phyloP scores from a whole-genome alignment of 257 asterid species.

The Echium plantagineum region DNA sequence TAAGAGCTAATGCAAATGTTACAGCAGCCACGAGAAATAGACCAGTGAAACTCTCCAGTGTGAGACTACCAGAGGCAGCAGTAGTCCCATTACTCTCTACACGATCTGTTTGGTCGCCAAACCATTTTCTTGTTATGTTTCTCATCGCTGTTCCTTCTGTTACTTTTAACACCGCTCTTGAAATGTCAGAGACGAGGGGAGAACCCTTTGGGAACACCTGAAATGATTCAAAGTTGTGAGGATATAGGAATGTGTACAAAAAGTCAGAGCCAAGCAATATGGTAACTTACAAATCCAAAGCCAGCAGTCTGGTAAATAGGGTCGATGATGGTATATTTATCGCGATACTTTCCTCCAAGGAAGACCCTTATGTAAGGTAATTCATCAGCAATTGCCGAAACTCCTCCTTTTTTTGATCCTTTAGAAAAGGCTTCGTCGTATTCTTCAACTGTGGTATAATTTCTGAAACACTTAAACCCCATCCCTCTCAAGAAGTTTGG shows the following conservation, averaged over 20 bases:
- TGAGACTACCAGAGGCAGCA: slow-evolving; percentile 13
- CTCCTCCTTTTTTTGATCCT: slow-evolving; percentile 19
- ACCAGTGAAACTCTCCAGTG: slow-evolving; percentile 26
- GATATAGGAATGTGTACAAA: background rate
- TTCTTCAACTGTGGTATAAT: slow-evolving; percentile 6
- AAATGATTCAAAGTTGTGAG: background rate
- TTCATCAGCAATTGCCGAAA: slow-evolving; percentile 12
- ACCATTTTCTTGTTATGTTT: slow-evolving; percentile 18
- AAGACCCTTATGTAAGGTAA: no score
- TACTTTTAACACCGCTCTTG: slow-evolving; percentile 22
- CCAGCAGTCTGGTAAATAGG: no score
- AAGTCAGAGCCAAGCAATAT: slow-evolving; percentile 40
- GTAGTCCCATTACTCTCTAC: background rate
- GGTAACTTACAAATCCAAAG: slow-evolving; percentile 24
- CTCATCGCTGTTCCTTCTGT: slow-evolving; percentile 18
- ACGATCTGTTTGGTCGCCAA: slow-evolving; percentile 14
- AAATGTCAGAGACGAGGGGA: slow-evolving; percentile 29
- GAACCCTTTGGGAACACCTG: slow-evolving; percentile 38
- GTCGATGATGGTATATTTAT: no score
- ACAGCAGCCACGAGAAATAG: slow-evolving; percentile 27
- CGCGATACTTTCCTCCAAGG: no score
- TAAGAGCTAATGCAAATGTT: slow-evolving; percentile 26
- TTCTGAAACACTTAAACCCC: slow-evolving; percentile 17
- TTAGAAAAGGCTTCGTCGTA: slow-evolving; percentile 10
- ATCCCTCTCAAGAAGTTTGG: slow-evolving; percentile 12